Conservation (phyloP, 2,329 filamentous ascomycete species). For the Penicillium sp. region DNA sequence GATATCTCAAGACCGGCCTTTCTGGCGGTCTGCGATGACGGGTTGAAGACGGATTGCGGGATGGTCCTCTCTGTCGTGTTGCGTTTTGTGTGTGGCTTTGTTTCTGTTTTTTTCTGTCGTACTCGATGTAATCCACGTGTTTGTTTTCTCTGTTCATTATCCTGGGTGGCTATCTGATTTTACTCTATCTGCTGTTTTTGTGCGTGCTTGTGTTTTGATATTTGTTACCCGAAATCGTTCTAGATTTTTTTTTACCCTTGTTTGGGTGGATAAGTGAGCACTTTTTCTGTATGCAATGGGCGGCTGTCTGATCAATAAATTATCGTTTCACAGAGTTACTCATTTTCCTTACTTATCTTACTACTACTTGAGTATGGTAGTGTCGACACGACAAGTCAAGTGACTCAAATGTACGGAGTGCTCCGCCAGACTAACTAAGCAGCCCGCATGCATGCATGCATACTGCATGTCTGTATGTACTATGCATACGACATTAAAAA, state of each 20-base stretch:
- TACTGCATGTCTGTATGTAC: neutral
- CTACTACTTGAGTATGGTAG: neutral
- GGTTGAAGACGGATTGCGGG: neutral
- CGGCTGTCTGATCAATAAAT: constrained; percentile 38
- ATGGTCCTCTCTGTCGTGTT: constrained; percentile 1
- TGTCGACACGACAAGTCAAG: neutral
- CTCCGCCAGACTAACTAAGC: neutral
- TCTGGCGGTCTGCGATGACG: neutral
- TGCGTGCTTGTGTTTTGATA: constrained; percentile 11
- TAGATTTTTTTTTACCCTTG: constrained; percentile 11
- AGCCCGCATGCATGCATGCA: neutral
- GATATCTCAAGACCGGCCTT: neutral
- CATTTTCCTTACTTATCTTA: neutral
- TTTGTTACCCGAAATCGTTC: constrained; percentile 7
- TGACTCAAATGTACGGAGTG: neutral
- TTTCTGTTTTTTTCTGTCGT: constrained; percentile 8
- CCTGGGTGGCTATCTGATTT: constrained; percentile 24
- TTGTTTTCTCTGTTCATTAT: constrained; percentile 14
- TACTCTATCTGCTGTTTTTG: neutral
- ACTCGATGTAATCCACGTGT: constrained; percentile 12
- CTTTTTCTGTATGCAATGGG: constrained; percentile 26
- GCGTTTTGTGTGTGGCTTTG: constrained; percentile 7
- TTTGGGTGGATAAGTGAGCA: constrained; percentile 28
- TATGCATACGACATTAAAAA: neutral
- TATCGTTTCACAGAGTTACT: constrained; percentile 3